These are phyloP conservation scores for Melaleuca alternifolia DNA, from an alignment of 345 rosid species.

Conservation along the genomic window DNA sequence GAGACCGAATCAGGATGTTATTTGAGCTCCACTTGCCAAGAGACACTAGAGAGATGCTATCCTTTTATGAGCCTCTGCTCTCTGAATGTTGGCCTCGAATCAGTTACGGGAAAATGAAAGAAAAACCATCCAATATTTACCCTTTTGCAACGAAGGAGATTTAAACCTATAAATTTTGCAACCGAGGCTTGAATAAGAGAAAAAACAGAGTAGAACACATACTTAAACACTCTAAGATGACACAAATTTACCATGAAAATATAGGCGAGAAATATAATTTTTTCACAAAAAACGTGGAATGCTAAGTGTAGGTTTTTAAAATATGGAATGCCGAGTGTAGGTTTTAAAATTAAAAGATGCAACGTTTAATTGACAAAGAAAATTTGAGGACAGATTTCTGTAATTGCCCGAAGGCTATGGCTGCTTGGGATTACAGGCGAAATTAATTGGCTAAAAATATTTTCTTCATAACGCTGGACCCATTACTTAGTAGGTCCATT, in stretches of 20 bases:
- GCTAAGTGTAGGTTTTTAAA: background rate
- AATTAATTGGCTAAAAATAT: background rate
- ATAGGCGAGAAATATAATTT: background rate
- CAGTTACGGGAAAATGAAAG: background rate
- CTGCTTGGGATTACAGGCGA: background rate
- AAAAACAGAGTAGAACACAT: background rate
- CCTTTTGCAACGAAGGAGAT: background rate
- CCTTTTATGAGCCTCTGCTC: background rate
- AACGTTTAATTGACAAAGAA: background rate
- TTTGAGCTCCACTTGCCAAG: no score
- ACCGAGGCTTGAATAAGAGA: background rate
- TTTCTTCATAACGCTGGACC: background rate
- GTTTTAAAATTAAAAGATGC: background rate
- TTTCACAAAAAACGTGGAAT: background rate
- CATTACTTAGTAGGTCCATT: background rate
- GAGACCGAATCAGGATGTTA: background rate
- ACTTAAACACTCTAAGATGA: background rate
- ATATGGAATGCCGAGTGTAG: background rate
- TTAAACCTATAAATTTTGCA: background rate
- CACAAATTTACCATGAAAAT: background rate
- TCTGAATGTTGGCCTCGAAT: background rate
- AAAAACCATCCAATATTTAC: background rate
- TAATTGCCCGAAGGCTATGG: background rate
- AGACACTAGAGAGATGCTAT: background rate
- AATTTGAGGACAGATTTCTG: background rate